Conservation (phyloP, 805 yeast genomes). For the Sungouiella thailandica region DNA sequence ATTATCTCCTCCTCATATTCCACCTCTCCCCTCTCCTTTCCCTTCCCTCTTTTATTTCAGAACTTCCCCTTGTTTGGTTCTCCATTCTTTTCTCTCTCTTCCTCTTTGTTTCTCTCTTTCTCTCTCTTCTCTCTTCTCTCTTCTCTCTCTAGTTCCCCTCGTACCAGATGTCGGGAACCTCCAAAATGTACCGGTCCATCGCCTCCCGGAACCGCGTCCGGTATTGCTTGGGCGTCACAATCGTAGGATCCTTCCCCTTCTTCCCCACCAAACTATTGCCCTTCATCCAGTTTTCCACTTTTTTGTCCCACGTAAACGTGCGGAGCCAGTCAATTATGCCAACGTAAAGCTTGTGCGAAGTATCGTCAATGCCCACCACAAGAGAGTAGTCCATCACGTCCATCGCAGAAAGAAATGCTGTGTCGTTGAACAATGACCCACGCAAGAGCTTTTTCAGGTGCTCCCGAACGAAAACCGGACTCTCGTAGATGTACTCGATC, state of each 20-base stretch:
- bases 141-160: slow-evolving; percentile 25
- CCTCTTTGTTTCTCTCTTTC: too few species aligned
- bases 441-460: slow-evolving; percentile 81
- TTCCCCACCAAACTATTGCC: slow-evolving; percentile 85
- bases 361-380: slow-evolving; percentile 82
- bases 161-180: slow-evolving; percentile 81
- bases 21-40: too few species aligned
- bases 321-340: slow-evolving; percentile 94
- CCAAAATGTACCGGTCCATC: slow-evolving; percentile 90
- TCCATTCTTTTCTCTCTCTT: too few species aligned
- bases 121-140: too few species aligned
- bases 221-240: slow-evolving; percentile 94
- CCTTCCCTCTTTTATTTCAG: too few species aligned
- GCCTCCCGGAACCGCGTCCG: slow-evolving; percentile 93
- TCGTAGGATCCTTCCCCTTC: slow-evolving; percentile 90
- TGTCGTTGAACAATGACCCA: slow-evolving; percentile 93
- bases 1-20: too few species aligned
- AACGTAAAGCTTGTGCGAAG: slow-evolving; percentile 66
- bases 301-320: slow-evolving; percentile 98
- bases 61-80: too few species aligned
- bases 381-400: slow-evolving; percentile 98
- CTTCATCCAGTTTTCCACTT: slow-evolving; percentile 97
- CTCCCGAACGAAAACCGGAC: slow-evolving; percentile 90
- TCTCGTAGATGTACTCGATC: slow-evolving; percentile 96
- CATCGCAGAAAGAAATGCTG: slow-evolving; percentile 89